phyloP scores from a whole-genome alignment of 2,329 filamentous ascomycete species.

The Alternaria longipes region DNA sequence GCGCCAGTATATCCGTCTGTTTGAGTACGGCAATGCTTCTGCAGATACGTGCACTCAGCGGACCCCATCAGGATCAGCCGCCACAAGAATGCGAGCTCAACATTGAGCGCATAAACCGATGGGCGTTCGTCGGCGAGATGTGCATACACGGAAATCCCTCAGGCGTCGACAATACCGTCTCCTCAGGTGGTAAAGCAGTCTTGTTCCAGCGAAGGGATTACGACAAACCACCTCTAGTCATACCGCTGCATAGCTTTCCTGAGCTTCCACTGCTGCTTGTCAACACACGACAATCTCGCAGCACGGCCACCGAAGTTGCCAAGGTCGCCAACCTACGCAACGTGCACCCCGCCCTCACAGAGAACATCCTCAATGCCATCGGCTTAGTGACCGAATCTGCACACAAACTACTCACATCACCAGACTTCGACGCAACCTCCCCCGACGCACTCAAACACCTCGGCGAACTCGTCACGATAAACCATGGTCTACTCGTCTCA shows the following conservation, averaged over 20 bases:
- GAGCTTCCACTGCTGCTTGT: conserved; percentile 90
- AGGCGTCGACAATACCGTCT: conserved; percentile 95
- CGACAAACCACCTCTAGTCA: conserved; percentile 77
- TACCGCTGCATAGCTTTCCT: conserved; percentile 84
- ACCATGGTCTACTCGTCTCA: conserved; percentile 90
- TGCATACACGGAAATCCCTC: conserved; percentile 97
- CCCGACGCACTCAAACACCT: conserved; percentile 73
- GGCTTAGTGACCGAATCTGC: conserved; percentile 74
- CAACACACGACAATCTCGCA: conserved; percentile 87
- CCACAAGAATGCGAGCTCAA: conserved; percentile 86
- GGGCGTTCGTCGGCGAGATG: conserved; percentile 97
- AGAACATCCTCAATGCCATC: conserved; percentile 84
- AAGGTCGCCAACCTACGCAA: conserved; percentile 81
- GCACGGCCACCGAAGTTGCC: conserved; percentile 83
- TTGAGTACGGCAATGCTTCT: conserved; percentile 83
- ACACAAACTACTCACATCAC: conserved; percentile 63
- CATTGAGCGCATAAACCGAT: conserved; percentile 93
- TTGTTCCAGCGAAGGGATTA: conserved; percentile 86
- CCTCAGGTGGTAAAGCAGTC: conserved; percentile 92
- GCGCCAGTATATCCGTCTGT: conserved; percentile 93
- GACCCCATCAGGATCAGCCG: conserved; percentile 91
- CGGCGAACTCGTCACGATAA: conserved; percentile 90
- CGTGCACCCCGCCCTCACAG: conserved; percentile 78
- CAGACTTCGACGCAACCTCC: conserved; percentile 73
- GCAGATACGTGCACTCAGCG: conserved; percentile 86